Evolutionary conservation across 2,329 filamentous ascomycete genomes (phyloP), one percentile per base, ranked within the genome.

Genomic region (Botryotinia narcissicola): DNA sequence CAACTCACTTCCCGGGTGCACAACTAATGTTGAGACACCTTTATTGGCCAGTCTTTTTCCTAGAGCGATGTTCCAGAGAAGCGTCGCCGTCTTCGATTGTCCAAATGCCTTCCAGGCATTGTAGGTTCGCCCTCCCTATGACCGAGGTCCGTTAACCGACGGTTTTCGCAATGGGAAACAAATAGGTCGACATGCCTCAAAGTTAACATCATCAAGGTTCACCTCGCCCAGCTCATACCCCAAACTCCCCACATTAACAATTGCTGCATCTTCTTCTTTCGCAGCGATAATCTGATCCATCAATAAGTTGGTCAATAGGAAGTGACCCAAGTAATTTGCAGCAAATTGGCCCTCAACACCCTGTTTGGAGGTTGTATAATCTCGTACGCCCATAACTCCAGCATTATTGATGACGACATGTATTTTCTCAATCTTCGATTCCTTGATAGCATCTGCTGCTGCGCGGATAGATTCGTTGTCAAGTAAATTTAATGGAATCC

Each of bases 331-430:
- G 67, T 81, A 78, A 60, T 80, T 80, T 16, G 73, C 71, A 8
- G 57, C 77, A 57, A 81, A 80, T 60, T 80, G 78, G 20, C 73
- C 70, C 71, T 82, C 85, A 57, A 82, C 77, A 0, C 84, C 83
- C 62, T 86, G 84, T 0, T 75, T 74, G 0, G 82, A 82, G 12
- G 78, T 74, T 20, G 74, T 73, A 1, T 74, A 74, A 22, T 77
- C 80, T 0, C 78, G 76, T 3, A 80, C 70, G 2, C 79, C 83
- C 84, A 85, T 85, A 66, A 85, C 80, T 0, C 78, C 80, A 0
- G 84, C 84, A 72, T 83, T 84, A 73, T 85, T 85, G 22, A 85
- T 81, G 10, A 85, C 72, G 8, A 84, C 79, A 54, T 85, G 82
- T 25, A 85, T 80, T 9, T 75, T 74, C 12, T 40, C 59, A 75